A percentile compares a stretch with the other conserved stretches of the same genome.
Conservation (phyloP, 345 rosid species). For the Salix suchowensis region DNA sequence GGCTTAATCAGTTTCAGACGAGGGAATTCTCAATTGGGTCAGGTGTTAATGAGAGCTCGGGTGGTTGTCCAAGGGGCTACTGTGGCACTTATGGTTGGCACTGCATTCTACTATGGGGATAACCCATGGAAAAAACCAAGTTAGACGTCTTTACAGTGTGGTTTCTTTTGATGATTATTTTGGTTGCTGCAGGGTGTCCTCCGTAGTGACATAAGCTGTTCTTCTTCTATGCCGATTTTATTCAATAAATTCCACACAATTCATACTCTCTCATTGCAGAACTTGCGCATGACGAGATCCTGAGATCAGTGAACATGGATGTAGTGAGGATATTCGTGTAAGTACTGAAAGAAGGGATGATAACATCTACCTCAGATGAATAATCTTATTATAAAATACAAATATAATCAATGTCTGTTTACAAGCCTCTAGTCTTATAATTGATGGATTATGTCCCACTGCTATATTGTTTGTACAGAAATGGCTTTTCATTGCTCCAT, state of each 20-base stretch:
- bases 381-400: neutral
- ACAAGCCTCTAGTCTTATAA: neutral
- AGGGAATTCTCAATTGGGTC: slow-evolving; percentile 74
- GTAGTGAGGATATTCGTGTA: neutral
- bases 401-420: neutral
- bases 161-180: neutral
- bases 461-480: neutral
- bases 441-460: neutral
- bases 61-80: slow-evolving; percentile 87
- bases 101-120: slow-evolving; percentile 85
- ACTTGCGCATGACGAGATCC: neutral
- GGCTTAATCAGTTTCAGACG: slow-evolving; percentile 80
- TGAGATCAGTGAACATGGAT: neutral
- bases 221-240: neutral
- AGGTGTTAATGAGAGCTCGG: slow-evolving; percentile 74
- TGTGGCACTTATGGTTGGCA: slow-evolving; percentile 76
- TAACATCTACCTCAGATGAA: neutral
- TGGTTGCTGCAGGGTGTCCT: neutral
- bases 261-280: neutral
- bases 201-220: neutral
- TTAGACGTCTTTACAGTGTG: neutral
- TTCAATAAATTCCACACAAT: neutral
- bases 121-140: slow-evolving; percentile 61
- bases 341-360: neutral
- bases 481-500: neutral